These are phyloP conservation scores for Lepidium africanum DNA, from an alignment of 345 rosid genomes.

Conservation along the genomic window DNA sequence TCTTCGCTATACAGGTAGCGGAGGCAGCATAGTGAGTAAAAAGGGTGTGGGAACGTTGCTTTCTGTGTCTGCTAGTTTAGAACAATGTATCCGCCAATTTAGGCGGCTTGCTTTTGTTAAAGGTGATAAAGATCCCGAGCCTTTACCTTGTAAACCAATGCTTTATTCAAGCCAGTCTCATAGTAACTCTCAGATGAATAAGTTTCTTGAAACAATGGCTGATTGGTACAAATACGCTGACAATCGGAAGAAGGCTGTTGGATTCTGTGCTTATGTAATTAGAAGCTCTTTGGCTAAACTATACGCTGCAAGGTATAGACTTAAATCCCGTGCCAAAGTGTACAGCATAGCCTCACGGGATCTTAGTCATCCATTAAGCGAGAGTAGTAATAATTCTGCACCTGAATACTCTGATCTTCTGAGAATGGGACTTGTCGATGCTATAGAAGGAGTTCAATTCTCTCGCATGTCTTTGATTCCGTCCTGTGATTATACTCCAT, in stretches of 20 bases:
- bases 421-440: conserved; percentile 95
- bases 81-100: conserved; percentile 74
- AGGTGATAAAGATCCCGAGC: conserved; percentile 96
- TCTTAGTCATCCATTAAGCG: conserved; percentile 76
- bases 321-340: conserved; percentile 95
- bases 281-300: conserved; percentile 94
- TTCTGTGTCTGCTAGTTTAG: conserved; percentile 86
- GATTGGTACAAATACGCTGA: conserved; percentile 96
- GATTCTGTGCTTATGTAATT: conserved; percentile 91
- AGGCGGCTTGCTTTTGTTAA: conserved; percentile 76
- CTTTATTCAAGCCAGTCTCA: conserved; percentile 96
- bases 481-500: conserved; percentile 85
- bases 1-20: conserved; percentile 69
- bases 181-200: conserved; percentile 93
- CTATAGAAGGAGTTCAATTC: conserved; percentile 90
- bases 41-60: conserved; percentile 92
- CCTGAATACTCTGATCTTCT: conserved; percentile 94
- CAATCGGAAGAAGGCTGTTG: conserved; percentile 85
- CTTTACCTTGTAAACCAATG: conserved; percentile 91
- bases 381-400: conserved; percentile 74
- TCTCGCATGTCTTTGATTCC: conserved; percentile 90
- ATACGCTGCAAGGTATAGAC: conserved; percentile 91
- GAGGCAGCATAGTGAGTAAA: conserved; percentile 77
- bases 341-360: conserved; percentile 75
- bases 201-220: conserved; percentile 95